Evolutionary conservation across 2,329 filamentous ascomycete species (phyloP).

Genomic region (Nigrospora sphaerica): DNA sequence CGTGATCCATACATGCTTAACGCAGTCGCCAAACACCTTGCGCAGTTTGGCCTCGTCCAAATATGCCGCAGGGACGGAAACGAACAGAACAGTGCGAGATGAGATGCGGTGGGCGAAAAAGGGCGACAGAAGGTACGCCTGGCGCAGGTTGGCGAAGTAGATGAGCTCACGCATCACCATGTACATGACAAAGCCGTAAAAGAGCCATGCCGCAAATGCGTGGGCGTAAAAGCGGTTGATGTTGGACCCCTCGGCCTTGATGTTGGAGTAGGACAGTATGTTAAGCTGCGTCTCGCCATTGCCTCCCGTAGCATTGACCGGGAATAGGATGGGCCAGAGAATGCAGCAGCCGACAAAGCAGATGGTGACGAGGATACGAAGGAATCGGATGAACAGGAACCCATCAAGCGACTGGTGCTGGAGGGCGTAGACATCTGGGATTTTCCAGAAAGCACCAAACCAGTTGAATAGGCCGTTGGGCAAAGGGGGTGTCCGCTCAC

Average conservation of each 20-base stretch:
- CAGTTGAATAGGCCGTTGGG: slow-evolving; percentile 60
- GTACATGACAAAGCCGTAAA: slow-evolving; percentile 82
- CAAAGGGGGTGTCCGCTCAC: slow-evolving; percentile 51
- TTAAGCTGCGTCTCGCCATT: slow-evolving; percentile 61
- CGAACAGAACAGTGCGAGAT: slow-evolving; percentile 83
- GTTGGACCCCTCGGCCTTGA: slow-evolving; percentile 41
- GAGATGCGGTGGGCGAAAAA: slow-evolving; percentile 80
- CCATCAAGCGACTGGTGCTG: slow-evolving; percentile 90
- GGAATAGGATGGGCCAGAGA: slow-evolving; percentile 81
- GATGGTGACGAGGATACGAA: slow-evolving; percentile 69
- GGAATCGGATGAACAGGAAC: slow-evolving; percentile 82
- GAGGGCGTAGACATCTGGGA: slow-evolving; percentile 71
- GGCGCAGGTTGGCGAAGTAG: slow-evolving; percentile 86
- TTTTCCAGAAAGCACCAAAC: slow-evolving; percentile 59
- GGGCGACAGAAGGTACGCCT: slow-evolving; percentile 84
- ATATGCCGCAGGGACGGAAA: slow-evolving; percentile 73
- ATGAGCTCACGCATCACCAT: slow-evolving; percentile 82
- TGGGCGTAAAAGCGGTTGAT: slow-evolving; percentile 74
- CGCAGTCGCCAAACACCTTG: slow-evolving; percentile 73
- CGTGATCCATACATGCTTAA: slow-evolving; percentile 79
- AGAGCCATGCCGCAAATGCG: slow-evolving; percentile 72
- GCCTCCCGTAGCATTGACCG: slow-evolving; percentile 79
- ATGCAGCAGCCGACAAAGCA: slow-evolving; percentile 78
- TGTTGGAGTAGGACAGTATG: slow-evolving; percentile 71
- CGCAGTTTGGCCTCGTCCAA: slow-evolving; percentile 70